Base-by-base conservation (phyloP, 2,329 filamentous ascomycete species). In the Acarospora socialis region DNA sequence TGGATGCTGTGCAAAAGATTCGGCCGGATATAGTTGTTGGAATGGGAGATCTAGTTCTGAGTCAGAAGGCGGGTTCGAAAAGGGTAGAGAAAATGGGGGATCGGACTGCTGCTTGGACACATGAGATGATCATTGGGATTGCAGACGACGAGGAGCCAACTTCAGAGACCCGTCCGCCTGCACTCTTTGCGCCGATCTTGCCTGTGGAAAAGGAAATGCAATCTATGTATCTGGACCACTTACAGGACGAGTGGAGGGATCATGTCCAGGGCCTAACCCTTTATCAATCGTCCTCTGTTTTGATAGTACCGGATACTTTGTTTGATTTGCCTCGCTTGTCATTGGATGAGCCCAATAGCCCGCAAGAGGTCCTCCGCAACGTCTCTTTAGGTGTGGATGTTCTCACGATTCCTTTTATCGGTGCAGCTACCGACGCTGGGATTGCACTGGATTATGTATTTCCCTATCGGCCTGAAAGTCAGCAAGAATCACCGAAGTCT, bases 401-500 rank as follows among this genome's bases (percentile, higher is more conserved):
- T 12, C 72, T 90, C 50, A 74, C 77, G 0, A 55, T 90, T 2
- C 77, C 82, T 0, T 90, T 93, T 48, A 58, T 90, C 32, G 74
- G 73, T 32, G 59, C 61, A 20, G 68, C 73, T 4, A 90, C 86
- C 0, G 86, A 98, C 51, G 73, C 79, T 1, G 90, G 90, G 2
- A 76, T 95, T 18, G 84, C 83, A 1, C 61, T 95, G 13, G 68
- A 71, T 13, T 95, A 95, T 48, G 56, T 59, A 2, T 92, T 95
- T 47, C 76, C 81, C 3, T 47, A 54, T 3, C 21, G 28, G 14
- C 33, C 42, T 7, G 24, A 37, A 5, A 18, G 28, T 13, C 30
- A 38, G 4, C 28, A 39, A 25, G 43, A 30, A 26, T 42, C 43
- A 33, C 53, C 39, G 10, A 45, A 45, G 23, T 53, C 78, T 0